phyloP scores from a whole-genome alignment of 2,329 filamentous ascomycete genomes.

The Zalaria sp. region DNA sequence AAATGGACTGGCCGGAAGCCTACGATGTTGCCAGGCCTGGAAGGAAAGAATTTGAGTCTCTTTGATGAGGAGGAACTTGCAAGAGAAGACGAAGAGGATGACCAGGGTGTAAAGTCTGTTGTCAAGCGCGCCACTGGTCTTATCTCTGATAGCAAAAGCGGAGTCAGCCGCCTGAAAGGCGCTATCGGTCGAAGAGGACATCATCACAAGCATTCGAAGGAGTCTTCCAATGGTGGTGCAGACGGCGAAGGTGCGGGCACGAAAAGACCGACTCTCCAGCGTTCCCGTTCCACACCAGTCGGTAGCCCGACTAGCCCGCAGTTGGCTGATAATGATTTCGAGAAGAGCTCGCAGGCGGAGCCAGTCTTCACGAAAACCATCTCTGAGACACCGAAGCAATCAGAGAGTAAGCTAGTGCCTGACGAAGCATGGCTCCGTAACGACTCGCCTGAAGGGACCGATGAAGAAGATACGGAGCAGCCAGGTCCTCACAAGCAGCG shows the following conservation, averaged over 20 bases:
- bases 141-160: conserved; percentile 67
- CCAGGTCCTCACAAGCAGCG: background rate
- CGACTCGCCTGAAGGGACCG: background rate
- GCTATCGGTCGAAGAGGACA: conserved; percentile 49
- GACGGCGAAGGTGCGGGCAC: background rate
- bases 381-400: background rate
- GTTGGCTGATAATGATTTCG: background rate
- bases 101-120: conserved; percentile 32
- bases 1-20: conserved; percentile 34
- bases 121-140: conserved; percentile 67
- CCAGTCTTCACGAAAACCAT: background rate
- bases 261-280: background rate
- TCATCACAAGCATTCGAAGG: conserved; percentile 23
- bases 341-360: background rate
- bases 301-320: conserved; percentile 1
- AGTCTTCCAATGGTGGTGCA: conserved; percentile 18
- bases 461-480: background rate
- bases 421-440: conserved; percentile 6
- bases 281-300: conserved; percentile 1
- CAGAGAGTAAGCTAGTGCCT: background rate
- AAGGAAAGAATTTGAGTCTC: conserved; percentile 7
- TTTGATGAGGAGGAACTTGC: conserved; percentile 9
- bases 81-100: conserved; percentile 19
- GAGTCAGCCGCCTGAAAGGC: conserved; percentile 74
- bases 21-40: conserved; percentile 32